phyloP scores from a whole-genome alignment of 179 eudicot species.

The Actinidia polygama region DNA sequence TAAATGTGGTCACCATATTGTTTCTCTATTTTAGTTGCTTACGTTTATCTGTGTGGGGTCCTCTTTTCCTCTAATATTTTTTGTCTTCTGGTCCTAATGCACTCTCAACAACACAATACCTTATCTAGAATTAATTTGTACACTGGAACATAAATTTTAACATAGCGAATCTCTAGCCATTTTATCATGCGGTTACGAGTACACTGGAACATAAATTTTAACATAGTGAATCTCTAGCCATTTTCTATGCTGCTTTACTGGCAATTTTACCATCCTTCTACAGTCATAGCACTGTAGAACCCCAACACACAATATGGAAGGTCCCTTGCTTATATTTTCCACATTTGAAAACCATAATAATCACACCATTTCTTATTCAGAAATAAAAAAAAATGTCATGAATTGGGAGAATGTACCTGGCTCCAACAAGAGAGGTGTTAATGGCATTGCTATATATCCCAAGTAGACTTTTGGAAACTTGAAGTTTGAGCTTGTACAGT shows the following conservation, averaged over 20 bases:
- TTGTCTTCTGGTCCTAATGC: too few relatives aligned
- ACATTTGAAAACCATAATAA: not conserved
- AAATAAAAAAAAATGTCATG: not conserved
- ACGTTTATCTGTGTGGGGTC: not conserved
- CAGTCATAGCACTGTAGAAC: too few relatives aligned
- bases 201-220: not conserved
- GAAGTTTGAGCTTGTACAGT: constrained; percentile 17
- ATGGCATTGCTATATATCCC: not conserved
- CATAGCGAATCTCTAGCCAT: not conserved
- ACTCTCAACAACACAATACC: too few relatives aligned
- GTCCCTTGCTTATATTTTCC: not conserved
- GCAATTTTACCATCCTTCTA: not conserved
- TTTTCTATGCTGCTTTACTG: not conserved
- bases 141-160: not conserved
- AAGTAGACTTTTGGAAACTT: not conserved
- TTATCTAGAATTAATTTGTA: too few relatives aligned
- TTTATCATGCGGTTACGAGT: not conserved
- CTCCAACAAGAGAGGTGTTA: not conserved
- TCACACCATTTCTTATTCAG: not conserved
- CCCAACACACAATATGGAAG: too few relatives aligned
- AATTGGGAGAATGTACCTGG: not conserved
- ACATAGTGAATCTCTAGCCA: not conserved
- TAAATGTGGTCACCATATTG: not conserved
- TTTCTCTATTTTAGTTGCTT: not conserved
- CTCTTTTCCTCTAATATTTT: too few relatives aligned